phyloP scores from a whole-genome alignment of 805 yeast genomes.

The Teunomyces pallodes region DNA sequence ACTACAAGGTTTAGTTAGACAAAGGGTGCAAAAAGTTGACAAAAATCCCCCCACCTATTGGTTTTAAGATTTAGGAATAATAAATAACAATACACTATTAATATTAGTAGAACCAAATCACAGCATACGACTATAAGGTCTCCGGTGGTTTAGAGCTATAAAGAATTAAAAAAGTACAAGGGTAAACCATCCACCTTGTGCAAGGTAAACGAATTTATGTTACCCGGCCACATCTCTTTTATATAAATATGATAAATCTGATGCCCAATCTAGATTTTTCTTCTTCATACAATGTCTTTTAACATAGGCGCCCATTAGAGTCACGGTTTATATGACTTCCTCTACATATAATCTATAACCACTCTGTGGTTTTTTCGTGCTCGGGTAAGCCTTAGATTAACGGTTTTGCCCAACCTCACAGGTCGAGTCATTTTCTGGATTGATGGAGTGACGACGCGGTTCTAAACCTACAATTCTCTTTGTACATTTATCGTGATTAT shows the following conservation, averaged over 20 bases:
- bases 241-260: conserved; percentile 7
- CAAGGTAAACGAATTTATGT: neutral
- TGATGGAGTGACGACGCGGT: conserved; percentile 62
- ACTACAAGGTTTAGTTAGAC: neutral
- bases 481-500: neutral
- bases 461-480: conserved; percentile 58
- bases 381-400: conserved; percentile 89
- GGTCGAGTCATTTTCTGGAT: conserved; percentile 49
- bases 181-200: neutral
- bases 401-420: conserved; percentile 50
- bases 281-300: conserved; percentile 43
- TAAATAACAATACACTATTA: no score
- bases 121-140: no score
- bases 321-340: conserved; percentile 54
- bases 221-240: conserved; percentile 8
- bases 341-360: conserved; percentile 47
- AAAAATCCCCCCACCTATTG: no score
- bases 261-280: conserved; percentile 11
- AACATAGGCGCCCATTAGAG: conserved; percentile 82
- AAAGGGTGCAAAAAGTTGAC: neutral
- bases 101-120: no score
- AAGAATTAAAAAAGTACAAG: neutral
- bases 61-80: no score
- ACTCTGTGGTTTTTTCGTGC: conserved; percentile 66
- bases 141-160: neutral